phyloP scores from a whole-genome alignment of 2,329 filamentous ascomycete genomes.

The Cladophialophora psammophila region DNA sequence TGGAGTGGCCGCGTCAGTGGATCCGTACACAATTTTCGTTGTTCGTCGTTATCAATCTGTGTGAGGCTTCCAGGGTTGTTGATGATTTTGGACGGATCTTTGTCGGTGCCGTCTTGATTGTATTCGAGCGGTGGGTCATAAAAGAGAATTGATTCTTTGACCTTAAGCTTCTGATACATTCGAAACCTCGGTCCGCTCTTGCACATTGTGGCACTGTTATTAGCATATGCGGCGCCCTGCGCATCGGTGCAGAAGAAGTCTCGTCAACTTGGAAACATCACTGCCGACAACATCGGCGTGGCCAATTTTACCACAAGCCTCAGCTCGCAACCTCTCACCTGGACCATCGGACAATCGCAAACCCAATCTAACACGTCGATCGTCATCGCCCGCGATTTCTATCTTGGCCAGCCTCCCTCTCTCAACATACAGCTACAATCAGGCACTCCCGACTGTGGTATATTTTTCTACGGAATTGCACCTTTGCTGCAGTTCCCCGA shows the following conservation, averaged over 20 bases:
- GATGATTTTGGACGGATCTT: conserved; percentile 1
- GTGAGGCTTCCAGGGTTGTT: conserved; percentile 1
- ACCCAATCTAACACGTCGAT: not conserved
- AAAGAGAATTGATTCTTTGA: conserved; percentile 2
- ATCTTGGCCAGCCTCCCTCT: conserved; percentile 1
- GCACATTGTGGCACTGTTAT: conserved; percentile 1
- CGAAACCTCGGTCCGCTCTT: conserved; percentile 1
- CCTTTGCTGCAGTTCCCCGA: not conserved
- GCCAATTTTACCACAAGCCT: not conserved
- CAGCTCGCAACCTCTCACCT: conserved; percentile 1
- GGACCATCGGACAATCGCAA: conserved; percentile 1
- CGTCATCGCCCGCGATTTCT: not conserved
- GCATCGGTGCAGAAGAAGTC: not conserved
- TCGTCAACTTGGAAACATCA: conserved; percentile 2
- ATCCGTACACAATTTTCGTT: conserved; percentile 3
- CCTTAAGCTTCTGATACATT: not conserved
- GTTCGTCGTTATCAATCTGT: conserved; percentile 1
- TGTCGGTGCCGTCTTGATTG: conserved; percentile 1
- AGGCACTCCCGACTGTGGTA: not conserved
- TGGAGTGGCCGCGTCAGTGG: not conserved
- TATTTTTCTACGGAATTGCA: conserved; percentile 1
- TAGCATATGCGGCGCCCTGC: not conserved
- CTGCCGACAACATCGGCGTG: not conserved
- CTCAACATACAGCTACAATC: not conserved
- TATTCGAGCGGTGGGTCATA: conserved; percentile 1